Conservation (phyloP, 2,329 filamentous ascomycete species). For the Epicoccum sorghinum region DNA sequence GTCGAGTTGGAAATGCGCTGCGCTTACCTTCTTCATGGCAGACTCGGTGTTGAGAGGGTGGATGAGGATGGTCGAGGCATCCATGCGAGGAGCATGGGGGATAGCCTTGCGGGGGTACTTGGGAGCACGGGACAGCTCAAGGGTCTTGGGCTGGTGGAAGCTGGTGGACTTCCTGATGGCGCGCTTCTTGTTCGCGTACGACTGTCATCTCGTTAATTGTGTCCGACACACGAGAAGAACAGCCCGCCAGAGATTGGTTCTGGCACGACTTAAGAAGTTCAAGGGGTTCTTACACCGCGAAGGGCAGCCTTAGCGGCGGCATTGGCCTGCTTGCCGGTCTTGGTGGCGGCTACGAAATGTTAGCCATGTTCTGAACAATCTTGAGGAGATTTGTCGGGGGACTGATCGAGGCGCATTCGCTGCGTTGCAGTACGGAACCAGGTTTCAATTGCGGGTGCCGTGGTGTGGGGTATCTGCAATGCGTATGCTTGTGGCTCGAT, state of each 20-base stretch:
- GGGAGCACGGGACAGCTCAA: conserved; percentile 84
- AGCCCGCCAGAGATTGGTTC: conserved; percentile 60
- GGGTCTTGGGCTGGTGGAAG: conserved; percentile 98
- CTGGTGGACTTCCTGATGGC: conserved; percentile 90
- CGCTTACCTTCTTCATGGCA: conserved; percentile 87
- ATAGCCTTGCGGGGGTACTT: conserved; percentile 98
- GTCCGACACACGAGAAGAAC: conserved; percentile 49
- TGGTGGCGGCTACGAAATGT: conserved; percentile 58
- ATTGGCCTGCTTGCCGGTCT: conserved; percentile 78
- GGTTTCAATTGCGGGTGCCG: conserved; percentile 11
- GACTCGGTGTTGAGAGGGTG: conserved; percentile 99
- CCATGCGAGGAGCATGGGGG: conserved; percentile 85
- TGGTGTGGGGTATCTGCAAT: conserved; percentile 12
- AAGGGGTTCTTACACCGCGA: conserved; percentile 76
- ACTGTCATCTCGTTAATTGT: conserved; percentile 57
- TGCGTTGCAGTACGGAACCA: conserved; percentile 22
- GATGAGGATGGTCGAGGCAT: conserved; percentile 97
- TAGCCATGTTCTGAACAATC: conserved; percentile 26
- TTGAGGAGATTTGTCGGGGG: conserved; percentile 2
- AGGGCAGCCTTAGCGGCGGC: conserved; percentile 95
- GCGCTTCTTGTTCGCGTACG: conserved; percentile 82
- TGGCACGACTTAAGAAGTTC: conserved; percentile 55
- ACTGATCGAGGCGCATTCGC: conserved; percentile 32
- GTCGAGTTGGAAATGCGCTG: not conserved
- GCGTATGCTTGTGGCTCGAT: conserved; percentile 17